Evolutionary conservation across 2,329 filamentous ascomycete genomes (phyloP), one percentile per base, ranked within the genome.

Genomic region (Amphichorda felina): DNA sequence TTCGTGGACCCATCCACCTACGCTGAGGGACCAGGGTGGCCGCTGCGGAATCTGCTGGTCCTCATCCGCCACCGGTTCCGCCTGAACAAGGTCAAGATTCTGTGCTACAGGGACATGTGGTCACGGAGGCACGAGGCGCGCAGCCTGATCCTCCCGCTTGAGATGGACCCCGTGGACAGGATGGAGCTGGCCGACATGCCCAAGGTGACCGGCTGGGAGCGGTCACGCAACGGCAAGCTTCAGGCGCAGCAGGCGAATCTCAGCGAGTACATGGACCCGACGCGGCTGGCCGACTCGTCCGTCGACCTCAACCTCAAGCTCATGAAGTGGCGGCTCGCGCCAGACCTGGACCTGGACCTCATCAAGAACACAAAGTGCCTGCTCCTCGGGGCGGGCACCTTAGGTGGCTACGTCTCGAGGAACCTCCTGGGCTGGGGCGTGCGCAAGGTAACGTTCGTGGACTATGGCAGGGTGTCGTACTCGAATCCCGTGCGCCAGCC

Each of bases 271-370:
- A 89, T 98, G 82, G 88, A 98, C 51, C 89, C 91, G 6, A 66
- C 72, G 24, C 79, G 79, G 50, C 66, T 96, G 14, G 91, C 91
- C 16, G 88, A 96, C 52, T 87, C 94, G 54, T 87, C 88, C 1
- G 89, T 96, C 8, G 91, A 98, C 50, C 70, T 98, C 39, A 98
- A 98, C 50, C 68, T 96, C 40, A 96, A 96, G 60, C 70, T 98
- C 39, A 98, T 98, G 79, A 98, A 95, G 61, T 98, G 91, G 91
- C 79, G 91, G 27, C 86, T 98, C 48, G 85, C 87, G 7, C 91
- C 91, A 0, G 79, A 79, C 34, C 71, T 98, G 28, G 73, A 96
- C 52, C 72, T 98, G 8, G 87, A 95, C 21, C 73, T 74, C 21
- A 88, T 96, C 53, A 95, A 94, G 51, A 73, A 80, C 38, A 89